Evolutionary conservation across 2,329 filamentous ascomycete species (phyloP).

Genomic region (Amesomyces nigricolor): DNA sequence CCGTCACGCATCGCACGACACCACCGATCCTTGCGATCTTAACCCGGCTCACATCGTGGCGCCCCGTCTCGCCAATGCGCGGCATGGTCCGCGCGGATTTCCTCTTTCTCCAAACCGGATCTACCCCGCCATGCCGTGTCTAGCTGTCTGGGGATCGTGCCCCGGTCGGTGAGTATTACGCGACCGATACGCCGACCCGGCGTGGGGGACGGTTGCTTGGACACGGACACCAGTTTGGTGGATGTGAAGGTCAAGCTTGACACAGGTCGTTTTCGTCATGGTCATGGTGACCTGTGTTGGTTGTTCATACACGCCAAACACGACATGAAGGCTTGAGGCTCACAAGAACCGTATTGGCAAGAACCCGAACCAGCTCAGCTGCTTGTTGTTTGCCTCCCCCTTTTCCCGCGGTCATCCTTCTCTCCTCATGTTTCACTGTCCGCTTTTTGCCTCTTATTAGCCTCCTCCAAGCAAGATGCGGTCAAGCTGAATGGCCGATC

Average conservation of each 20-base stretch:
- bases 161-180: constrained; percentile 6
- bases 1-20: too few species aligned
- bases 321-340: too few species aligned
- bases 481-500: neutral
- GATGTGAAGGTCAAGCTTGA: too few species aligned
- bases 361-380: too few species aligned
- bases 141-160: neutral
- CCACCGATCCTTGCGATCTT: neutral
- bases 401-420: too few species aligned
- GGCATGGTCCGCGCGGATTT: neutral
- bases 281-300: too few species aligned
- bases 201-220: constrained; percentile 5
- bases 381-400: too few species aligned
- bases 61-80: neutral
- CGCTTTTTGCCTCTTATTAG: neutral
- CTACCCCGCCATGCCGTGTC: neutral
- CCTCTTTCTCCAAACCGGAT: neutral
- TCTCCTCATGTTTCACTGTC: too few species aligned
- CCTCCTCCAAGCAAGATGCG: neutral
- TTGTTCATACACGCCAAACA: too few species aligned
- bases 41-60: neutral
- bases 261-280: too few species aligned
- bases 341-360: too few species aligned
- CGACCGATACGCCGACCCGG: constrained; percentile 3
- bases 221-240: neutral